Evolutionary conservation across 83 land plant genomes (phyloP), one percentile per base, ranked within the genome.

Genomic region (Diphasiastrum complanatum): DNA sequence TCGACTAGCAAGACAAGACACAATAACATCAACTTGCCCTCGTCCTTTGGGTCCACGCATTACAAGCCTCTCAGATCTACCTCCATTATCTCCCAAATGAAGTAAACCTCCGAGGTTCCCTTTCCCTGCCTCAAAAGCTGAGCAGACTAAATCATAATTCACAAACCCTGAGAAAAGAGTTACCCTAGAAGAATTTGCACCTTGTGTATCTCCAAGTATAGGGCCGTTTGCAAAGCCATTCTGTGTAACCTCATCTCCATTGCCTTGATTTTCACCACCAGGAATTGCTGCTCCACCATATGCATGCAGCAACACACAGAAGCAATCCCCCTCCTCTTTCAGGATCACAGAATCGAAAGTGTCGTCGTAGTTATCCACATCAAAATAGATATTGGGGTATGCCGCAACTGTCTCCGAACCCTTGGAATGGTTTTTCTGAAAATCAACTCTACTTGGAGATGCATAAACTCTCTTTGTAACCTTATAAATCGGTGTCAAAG

Each of bases 141-240:
- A 85, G 48, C 95, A 83, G 34, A 92, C 95, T 91, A 92, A 87
- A 50, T 81, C 85, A 68, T 92, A 92, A 62, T 83, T 85, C 25
- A 92, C 95, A 79, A 92, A 92, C 61, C 98, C 98, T 19, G 98
- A 92, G 71, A 92, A 92, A 27, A 92, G 74, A 35, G 95, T 85
- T 27, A 52, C 56, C 56, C 30, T 22, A 27, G 56, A 3, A 27
- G 6, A 1, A 29, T 35, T 26, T 26, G 24, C 54, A 23, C 30
- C 36, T 25, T 59, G 10, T 23, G 27, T 53, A 12, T 40, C 5
- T 38, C 28, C 28, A 3, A 27, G 31, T 37, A 0, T 54, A 37
- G 22, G 46, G 51, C 6, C 11, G 6, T 38, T 38, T 38, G 41
- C 41, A 6, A 14, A 38, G 41, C 11, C n/a, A n/a, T n/a, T n/a